A percentile compares a stretch with the other conserved stretches of the same genome.
These are phyloP conservation scores for Immersiporthe knoxdaviesiana DNA, from an alignment of 2,329 filamentous ascomycete genomes.

Conservation along the genomic window DNA sequence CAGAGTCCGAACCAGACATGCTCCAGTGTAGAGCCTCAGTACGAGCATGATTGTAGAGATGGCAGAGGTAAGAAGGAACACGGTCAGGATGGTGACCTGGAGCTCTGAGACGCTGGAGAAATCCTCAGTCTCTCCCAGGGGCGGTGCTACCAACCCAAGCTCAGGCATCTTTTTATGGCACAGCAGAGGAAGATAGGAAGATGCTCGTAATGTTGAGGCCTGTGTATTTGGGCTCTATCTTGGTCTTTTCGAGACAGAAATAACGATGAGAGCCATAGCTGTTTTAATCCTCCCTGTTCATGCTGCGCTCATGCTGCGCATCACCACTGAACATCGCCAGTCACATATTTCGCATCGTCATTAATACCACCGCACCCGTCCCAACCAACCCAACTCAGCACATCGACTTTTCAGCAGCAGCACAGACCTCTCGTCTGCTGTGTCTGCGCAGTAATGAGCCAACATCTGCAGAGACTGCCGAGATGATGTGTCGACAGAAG, in stretches of 20 bases:
- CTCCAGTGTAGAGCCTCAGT: conserved; percentile 24
- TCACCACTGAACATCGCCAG: not conserved
- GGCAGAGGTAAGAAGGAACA: conserved; percentile 23
- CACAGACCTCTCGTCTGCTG: not conserved
- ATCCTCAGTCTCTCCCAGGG: conserved; percentile 15
- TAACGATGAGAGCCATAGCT: not conserved
- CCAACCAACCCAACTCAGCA: not conserved
- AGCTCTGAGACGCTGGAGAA: conserved; percentile 26
- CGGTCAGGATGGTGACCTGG: conserved; percentile 22
- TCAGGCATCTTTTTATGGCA: conserved; percentile 16
- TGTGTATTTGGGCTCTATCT: not conserved
- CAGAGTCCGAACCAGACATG: conserved; percentile 21
- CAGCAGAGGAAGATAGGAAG: not conserved
- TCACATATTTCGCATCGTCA: not conserved
- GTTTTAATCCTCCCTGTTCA: conserved; percentile 3
- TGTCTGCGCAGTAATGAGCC: not conserved
- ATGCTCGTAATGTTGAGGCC: not conserved
- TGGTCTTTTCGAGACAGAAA: not conserved
- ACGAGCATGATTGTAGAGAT: conserved; percentile 22
- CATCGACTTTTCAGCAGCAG: not conserved
- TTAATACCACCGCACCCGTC: not conserved
- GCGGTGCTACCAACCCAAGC: conserved; percentile 23
- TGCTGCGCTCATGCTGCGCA: not conserved
- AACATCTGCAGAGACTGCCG: not conserved
- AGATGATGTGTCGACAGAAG: not conserved